Percentiles rank a stretch among this genome's conserved stretches.
These are phyloP conservation scores for Fusarium armeniacum DNA, from an alignment of 2,329 filamentous ascomycete species.

Conservation along the genomic window DNA sequence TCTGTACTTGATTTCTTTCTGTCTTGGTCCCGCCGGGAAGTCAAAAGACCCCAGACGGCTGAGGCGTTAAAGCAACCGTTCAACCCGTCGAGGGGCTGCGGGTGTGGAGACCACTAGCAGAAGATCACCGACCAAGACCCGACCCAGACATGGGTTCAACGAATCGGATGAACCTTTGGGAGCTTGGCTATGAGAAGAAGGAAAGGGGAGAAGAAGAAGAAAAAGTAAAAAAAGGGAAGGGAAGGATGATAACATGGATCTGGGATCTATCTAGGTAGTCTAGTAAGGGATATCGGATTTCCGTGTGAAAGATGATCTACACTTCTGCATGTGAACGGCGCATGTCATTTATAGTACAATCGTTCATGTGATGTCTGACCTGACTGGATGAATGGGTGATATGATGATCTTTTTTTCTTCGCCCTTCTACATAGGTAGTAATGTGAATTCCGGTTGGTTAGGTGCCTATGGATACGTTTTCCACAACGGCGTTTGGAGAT, in stretches of 20 bases:
- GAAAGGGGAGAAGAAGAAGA: neutral
- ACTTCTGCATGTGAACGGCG: constrained; percentile 14
- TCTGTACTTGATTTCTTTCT: neutral
- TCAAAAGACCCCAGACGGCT: constrained; percentile 22
- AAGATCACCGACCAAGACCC: constrained; percentile 9
- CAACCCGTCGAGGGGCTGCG: constrained; percentile 6
- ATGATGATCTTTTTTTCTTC: constrained; percentile 1
- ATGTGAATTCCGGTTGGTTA: constrained; percentile 4
- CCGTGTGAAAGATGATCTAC: constrained; percentile 14
- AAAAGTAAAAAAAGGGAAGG: neutral
- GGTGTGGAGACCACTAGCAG: constrained; percentile 27
- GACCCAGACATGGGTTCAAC: constrained; percentile 10
- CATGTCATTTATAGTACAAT: constrained; percentile 13
- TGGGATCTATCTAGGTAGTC: neutral
- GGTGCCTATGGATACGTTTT: constrained; percentile 4
- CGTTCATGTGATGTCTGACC: neutral
- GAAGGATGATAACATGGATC: constrained; percentile 15
- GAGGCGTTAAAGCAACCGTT: constrained; percentile 26
- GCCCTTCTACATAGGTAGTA: too few species aligned
- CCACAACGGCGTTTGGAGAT: constrained; percentile 12
- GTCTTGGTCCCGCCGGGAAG: neutral
- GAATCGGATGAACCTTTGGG: constrained; percentile 10
- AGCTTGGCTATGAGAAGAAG: neutral
- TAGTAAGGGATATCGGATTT: neutral
- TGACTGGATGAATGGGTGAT: neutral